A percentile compares a stretch with the other conserved stretches of the same genome.
phyloP scores from a whole-genome alignment of 2,329 filamentous ascomycete species.

The Sarocladium strictum region DNA sequence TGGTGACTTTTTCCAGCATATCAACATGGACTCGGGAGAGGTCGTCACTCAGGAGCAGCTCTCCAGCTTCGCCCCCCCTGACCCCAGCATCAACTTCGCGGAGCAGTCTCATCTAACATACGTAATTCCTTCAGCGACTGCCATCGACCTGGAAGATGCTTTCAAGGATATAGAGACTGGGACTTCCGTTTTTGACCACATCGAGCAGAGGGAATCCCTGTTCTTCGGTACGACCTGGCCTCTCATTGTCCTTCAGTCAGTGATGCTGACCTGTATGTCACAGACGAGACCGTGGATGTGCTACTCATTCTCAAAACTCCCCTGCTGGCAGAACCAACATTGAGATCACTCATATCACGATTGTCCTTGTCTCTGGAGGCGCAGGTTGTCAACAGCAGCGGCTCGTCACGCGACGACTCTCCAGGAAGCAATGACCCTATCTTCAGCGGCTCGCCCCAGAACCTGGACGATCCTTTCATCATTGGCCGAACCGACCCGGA shows the following conservation, averaged over 20 bases:
- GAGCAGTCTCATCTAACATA: constrained; percentile 56
- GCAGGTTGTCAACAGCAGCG: constrained; percentile 53
- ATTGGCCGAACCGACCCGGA: constrained; percentile 35
- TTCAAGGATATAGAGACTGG: constrained; percentile 38
- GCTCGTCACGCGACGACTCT: constrained; percentile 37
- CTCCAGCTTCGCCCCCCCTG: constrained; percentile 12
- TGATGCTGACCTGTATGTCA: constrained; percentile 13
- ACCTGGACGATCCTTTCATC: constrained; percentile 44
- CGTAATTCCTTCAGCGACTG: constrained; percentile 51
- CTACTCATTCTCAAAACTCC: constrained; percentile 64
- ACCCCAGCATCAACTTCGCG: constrained; percentile 35
- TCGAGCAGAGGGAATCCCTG: constrained; percentile 57
- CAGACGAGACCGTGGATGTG: constrained; percentile 69
- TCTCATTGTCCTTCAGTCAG: constrained; percentile 15
- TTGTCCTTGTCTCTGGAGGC: constrained; percentile 63
- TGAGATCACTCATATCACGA: constrained; percentile 55
- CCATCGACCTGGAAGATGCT: constrained; percentile 46
- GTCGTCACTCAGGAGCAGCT: constrained; percentile 8
- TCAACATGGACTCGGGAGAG: neutral
- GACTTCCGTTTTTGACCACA: constrained; percentile 46
- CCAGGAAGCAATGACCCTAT: constrained; percentile 50
- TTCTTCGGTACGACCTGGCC: constrained; percentile 60
- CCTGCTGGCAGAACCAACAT: constrained; percentile 46
- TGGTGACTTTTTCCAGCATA: neutral
- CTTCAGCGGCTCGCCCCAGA: constrained; percentile 47